phyloP scores from a whole-genome alignment of 352 stramenopile species.

The Globisporangium acanthophoron region DNA sequence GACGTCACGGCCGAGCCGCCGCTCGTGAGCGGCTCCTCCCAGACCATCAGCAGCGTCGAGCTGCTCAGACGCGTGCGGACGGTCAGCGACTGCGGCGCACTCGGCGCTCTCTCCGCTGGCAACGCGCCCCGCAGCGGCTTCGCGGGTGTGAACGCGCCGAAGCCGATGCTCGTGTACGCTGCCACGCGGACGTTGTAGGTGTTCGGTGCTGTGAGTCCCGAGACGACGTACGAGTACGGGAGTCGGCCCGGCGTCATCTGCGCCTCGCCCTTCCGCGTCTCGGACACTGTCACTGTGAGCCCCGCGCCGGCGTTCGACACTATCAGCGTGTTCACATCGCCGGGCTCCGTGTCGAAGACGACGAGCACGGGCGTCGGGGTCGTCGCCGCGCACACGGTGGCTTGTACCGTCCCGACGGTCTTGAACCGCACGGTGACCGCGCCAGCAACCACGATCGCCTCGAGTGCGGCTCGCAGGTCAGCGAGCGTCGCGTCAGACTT shows the following conservation, averaged over 20 bases:
- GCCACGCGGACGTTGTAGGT: conserved; percentile 88
- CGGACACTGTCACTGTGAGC: conserved; percentile 13
- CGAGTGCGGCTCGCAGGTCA: conserved; percentile 48
- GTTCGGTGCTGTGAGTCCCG: conserved; percentile 61
- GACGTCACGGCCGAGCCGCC: conserved; percentile 77
- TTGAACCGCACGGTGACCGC: conserved; percentile 43
- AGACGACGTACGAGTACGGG: conserved; percentile 81
- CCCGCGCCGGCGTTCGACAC: neutral
- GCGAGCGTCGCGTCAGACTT: conserved; percentile 26
- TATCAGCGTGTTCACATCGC: conserved; percentile 37
- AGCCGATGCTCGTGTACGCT: conserved; percentile 94
- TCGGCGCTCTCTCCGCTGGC: conserved; percentile 43
- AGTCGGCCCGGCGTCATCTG: conserved; percentile 68
- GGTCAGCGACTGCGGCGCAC: conserved; percentile 67
- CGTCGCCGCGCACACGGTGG: conserved; percentile 35
- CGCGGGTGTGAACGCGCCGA: conserved; percentile 62
- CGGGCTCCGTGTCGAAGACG: conserved; percentile 43
- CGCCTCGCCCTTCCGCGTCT: conserved; percentile 45
- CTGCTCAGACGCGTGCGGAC: conserved; percentile 67
- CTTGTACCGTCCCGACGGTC: conserved; percentile 20
- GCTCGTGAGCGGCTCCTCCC: conserved; percentile 67
- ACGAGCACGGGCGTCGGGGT: conserved; percentile 36
- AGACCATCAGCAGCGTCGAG: conserved; percentile 58
- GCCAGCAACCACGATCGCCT: conserved; percentile 50
- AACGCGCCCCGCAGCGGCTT: conserved; percentile 26